Base-by-base conservation (phyloP, 306 rosid genomes). In the Crotalaria pallida region DNA sequence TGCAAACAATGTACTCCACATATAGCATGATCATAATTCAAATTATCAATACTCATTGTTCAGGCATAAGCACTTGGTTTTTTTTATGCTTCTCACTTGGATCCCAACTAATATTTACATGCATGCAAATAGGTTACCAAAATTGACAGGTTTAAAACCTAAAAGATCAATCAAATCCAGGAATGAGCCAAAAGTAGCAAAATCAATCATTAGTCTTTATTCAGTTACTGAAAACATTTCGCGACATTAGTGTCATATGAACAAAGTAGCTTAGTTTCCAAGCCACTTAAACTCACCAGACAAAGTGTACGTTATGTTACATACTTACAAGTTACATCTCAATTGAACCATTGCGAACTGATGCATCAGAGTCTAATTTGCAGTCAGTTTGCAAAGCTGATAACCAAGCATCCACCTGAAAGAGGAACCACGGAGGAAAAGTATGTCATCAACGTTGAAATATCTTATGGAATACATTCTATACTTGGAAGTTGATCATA, bases 341-440 rank as follows among this genome's bases (percentile, higher is more conserved):
- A 59, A 34, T 71, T 5, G 34, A 73, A 12, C 69, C 84, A 38
- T 75, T 86, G 38, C 79, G 75, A 52, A 53, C 68, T 26, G 77
- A 33, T 44, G 73, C 65, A 61, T 82, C 81, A 51, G 80, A 77
- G 38, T 82, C 87, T 56, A 72, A 69, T 76, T 90, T 85, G 82
- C 90, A 77, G 79, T 84, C 87, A 36, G 53, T 74, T 76, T 55
- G 72, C 77, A 93, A 80, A 41, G 89, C 85, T 18, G 86, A 77
- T 40, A 90, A 74, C 98, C 98, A 93, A 65, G 90, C 84, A 76
- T 84, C 79, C 72, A 93, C 90, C 98, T 93, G 87, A 55, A 66
- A 71, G 71, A 77, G 22, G 21, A 52, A 71, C 5, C 12, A 52
- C 13, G 58, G 66, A 69, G 47, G 61, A 41, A 70, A 72, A 53